Base-by-base conservation (phyloP, 768 basidiomycete genomes). In the Auriscalpium microsporum region DNA sequence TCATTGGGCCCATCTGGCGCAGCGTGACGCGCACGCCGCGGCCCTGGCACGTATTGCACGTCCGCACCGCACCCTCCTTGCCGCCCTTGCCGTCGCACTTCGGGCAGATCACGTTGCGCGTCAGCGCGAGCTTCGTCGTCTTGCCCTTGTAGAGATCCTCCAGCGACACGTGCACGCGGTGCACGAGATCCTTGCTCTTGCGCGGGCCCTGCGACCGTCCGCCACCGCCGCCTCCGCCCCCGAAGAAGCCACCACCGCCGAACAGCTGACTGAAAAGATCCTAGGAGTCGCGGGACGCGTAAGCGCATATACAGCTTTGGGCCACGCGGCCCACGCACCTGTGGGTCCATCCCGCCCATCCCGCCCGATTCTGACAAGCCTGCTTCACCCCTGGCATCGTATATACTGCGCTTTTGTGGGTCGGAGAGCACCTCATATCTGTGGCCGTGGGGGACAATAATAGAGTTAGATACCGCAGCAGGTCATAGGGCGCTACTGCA, bases 141-240 rank as follows among this genome's bases (percentile, higher is more conserved):
- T 98, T 99, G 72, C 96, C 95, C 71, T 90, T 94, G 83, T 97
- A 98, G 4, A 99, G 82, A 69, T 99, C 96, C 72, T 98, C 95
- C 59, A 99, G 84, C n/a, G 92, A 83, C 65, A 97, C 94, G 67
- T 88, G 80, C 60, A 98, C 90, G 55, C 94, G 89, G 73, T 99
- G 96, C 5, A 98, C 89, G 61, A 99, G 90, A 71, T 99, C 96
- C 71, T 98, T 98, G 57, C 94, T 96, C 72, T 90, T 94, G 66
- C 93, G 89, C 17, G 88, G 85, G 13, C 87, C 90, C 59, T 77
- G 63, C 3, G 68, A 67, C 11, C 73, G 80, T 21, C 80, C 75
- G 56, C 80, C 73, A 19, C 82, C 79, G n/a, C 82, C 82, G 8
- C 80, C 78, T 28, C 28, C 28, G 48, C 80, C 78, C 1, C 82